These are phyloP conservation scores for Echinosphaeria canescens DNA, from an alignment of 2,329 filamentous ascomycete species.

Conservation along the genomic window DNA sequence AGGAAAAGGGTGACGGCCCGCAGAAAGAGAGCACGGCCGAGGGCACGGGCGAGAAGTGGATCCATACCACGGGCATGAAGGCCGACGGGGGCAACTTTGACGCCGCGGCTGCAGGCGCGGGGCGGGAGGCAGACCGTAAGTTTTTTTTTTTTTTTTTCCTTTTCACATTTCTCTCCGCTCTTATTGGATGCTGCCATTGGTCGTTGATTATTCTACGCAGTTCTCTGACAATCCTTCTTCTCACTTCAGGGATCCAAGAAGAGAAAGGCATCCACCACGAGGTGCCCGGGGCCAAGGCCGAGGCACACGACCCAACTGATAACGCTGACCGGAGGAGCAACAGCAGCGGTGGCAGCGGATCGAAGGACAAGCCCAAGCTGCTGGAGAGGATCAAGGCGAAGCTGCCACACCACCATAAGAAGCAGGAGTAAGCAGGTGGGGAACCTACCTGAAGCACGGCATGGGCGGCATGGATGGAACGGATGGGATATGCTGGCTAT, in stretches of 20 bases:
- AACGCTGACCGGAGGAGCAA: conserved; percentile 8
- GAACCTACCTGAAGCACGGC: no score
- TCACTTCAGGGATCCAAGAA: conserved; percentile 29
- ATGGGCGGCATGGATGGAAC: no score
- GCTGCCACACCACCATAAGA: conserved; percentile 24
- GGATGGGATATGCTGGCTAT: no score
- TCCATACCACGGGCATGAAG: conserved; percentile 32
- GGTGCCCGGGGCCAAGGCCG: conserved; percentile 6
- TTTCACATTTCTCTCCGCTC: not conserved
- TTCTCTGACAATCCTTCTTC: no score
- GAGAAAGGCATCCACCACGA: conserved; percentile 21
- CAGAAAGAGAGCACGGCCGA: conserved; percentile 13
- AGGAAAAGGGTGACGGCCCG: conserved; percentile 6
- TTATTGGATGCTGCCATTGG: no score
- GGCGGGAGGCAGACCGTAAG: conserved; percentile 43
- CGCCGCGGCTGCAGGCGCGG: conserved; percentile 38
- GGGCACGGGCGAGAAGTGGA: conserved; percentile 31
- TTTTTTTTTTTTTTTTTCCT: conserved; percentile 3
- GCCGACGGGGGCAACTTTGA: conserved; percentile 51
- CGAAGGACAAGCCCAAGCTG: conserved; percentile 23
- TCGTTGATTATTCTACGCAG: no score
- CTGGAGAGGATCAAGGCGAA: conserved; percentile 49
- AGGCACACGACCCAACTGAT: conserved; percentile 5
- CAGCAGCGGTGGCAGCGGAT: no score
- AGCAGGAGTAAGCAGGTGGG: no score